Evolutionary conservation across 352 stramenopile species (phyloP), one percentile per base, ranked within the genome.

Genomic region (Phytophthora tentaculata): DNA sequence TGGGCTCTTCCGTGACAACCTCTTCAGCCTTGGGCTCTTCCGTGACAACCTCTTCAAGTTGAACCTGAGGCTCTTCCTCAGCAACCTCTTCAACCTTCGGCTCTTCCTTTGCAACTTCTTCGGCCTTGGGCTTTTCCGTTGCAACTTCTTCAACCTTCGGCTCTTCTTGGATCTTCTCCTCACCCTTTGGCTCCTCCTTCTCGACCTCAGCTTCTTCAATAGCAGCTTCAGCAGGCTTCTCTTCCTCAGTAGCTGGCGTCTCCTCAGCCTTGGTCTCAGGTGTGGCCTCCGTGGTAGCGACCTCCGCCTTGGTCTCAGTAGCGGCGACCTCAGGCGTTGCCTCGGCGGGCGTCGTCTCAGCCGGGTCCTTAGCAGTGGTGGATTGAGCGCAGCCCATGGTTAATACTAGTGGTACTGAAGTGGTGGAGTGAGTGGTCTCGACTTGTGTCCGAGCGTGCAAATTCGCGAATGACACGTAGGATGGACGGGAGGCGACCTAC

Each of bases 371-470:
- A 10, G 69, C 64, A 56, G 64, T 35, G 45, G 69, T 77, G 22
- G 69, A 77, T 73, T 77, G 69, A 71, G 69, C 59, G 59, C 69
- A 77, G 55, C 69, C 69, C 69, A 77, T 77, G 7, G 52, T 68
- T 57, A 50, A 53, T 66, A 49, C 19, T 64, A 28, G 28, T 37
- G 28, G n/a, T n/a, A 32, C 28, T 32, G 28, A 9, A 48, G n/a
- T 47, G 29, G 28, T 66, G 22, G 28, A 8, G 5, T 5, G 39
- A n/a, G 26, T 29, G 44, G 60, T 60, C 55, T 71, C 62, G 56
- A 65, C 63, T 72, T 76, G 58, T 50, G 64, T 64, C 43, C 32
- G 47, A 76, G 55, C 22, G 50, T 52, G 69, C 64, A 65, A 58
- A 76, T 70, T 73, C 35, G 41, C 24, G 44, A 76, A 73, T 76